Base-by-base conservation (phyloP, 129 eudicot genomes). In the Centrapalus pauciflorus region DNA sequence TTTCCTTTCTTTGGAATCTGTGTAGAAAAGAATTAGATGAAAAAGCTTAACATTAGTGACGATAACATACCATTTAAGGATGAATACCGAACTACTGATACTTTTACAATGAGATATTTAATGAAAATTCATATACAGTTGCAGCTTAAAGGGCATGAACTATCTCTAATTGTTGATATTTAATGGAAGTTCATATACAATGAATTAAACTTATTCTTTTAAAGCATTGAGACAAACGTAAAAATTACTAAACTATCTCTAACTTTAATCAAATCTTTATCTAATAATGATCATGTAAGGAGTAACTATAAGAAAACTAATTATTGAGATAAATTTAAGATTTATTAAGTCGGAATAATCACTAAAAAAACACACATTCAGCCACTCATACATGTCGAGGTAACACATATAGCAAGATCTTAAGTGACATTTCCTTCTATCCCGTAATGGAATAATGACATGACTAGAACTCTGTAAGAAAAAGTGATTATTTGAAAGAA, bases 1-100 rank as follows among this genome's bases (percentile, higher is more conserved):
- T 86, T 93, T 48, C 99, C 99, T 74, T 86, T 86, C 71, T 82
- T 93, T 1, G 99, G 99, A 24, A 84, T 82, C 99, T 93, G 84
- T 50, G 61, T 23, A 72, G 11, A 26, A 41, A 61, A 52, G 27
- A 23, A 64, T 19, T 6, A 54, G 20, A 30, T 34, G 19, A 17
- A 28, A 69, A 56, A 10, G 13, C 20, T 37, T 34, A 64, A 41
- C 57, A 66, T 32, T 21, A 67, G 34, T 10, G 50, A 40, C 3
- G 5, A 19, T 23, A 45, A 9, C n/a, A n/a, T n/a, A n/a, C n/a
- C n/a, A n/a, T n/a, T n/a, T n/a, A n/a, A n/a, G n/a, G n/a, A n/a
- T n/a, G n/a, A n/a, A n/a, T n/a, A n/a, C n/a, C n/a, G n/a, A n/a
- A n/a, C n/a, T n/a, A n/a, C n/a, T n/a, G n/a, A n/a, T n/a, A n/a